Conservation (phyloP, 768 basidiomycete species). For the Hirschioporus abietinus region DNA sequence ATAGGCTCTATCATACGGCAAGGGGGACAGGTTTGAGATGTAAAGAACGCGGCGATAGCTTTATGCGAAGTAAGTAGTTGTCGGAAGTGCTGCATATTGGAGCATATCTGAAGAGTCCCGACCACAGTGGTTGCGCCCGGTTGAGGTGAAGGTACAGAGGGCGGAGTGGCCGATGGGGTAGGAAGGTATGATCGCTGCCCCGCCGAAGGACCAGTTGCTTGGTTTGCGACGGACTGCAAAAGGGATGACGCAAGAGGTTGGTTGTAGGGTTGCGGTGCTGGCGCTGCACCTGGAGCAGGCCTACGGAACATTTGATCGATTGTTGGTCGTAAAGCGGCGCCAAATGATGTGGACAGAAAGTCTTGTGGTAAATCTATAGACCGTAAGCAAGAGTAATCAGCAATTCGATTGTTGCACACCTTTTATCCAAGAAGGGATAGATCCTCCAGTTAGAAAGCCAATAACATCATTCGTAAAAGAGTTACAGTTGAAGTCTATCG, state of each 20-base stretch:
- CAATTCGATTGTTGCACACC: conserved; percentile 37
- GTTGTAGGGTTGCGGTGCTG: conserved; percentile 18
- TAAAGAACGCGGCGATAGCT: conserved; percentile 80
- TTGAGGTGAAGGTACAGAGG: conserved; percentile 23
- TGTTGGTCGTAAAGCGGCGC: conserved; percentile 77
- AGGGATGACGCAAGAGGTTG: conserved; percentile 43
- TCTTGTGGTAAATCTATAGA: conserved; percentile 66
- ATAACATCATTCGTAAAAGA: conserved; percentile 87
- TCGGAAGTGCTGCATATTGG: conserved; percentile 69
- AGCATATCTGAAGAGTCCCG: conserved; percentile 63
- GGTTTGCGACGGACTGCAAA: conserved; percentile 22
- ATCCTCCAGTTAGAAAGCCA: conserved; percentile 79
- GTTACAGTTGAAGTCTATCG: conserved; percentile 87
- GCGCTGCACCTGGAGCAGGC: conserved; percentile 40
- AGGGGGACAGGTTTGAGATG: conserved; percentile 63
- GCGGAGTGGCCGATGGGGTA: conserved; percentile 16
- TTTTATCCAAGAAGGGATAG: conserved; percentile 78
- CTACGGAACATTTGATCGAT: conserved; percentile 86
- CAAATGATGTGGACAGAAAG: conserved; percentile 87
- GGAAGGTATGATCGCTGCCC: conserved; percentile 37
- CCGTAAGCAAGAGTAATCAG: background rate
- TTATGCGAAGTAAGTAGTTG: conserved; percentile 59
- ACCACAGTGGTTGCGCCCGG: conserved; percentile 47
- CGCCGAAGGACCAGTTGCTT: conserved; percentile 41
- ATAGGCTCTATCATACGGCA: conserved; percentile 81